Conservation (phyloP, 108 stramenopile genomes). For the Conticribra weissflogii region DNA sequence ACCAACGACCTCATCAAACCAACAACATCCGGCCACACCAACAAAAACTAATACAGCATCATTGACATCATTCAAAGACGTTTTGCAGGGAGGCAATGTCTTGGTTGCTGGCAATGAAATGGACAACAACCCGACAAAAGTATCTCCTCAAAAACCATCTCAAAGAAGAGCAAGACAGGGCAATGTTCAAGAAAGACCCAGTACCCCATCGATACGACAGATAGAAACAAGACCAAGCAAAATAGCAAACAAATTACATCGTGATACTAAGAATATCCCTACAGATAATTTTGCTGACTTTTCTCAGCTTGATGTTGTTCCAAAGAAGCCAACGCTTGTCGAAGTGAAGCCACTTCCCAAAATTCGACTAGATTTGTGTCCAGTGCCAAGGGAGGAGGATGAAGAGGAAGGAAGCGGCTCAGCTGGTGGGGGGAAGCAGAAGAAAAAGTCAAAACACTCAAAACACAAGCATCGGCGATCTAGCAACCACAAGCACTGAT, state of each 20-base stretch:
- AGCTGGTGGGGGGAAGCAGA: conserved; percentile 19
- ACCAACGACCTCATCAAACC: conserved; percentile 17
- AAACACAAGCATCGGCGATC: conserved; percentile 41
- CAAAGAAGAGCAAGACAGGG: conserved; percentile 13
- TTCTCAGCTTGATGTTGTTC: conserved; percentile 13
- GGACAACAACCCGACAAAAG: conserved; percentile 3
- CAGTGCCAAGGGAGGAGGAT: conserved; percentile 87
- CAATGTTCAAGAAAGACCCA: conserved; percentile 18
- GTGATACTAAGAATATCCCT: conserved; percentile 6
- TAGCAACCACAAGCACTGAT: background rate
- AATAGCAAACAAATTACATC: conserved; percentile 6
- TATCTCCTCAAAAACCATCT: conserved; percentile 10
- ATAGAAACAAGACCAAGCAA: conserved; percentile 31
- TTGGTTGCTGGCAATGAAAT: conserved; percentile 15
- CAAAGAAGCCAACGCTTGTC: conserved; percentile 68
- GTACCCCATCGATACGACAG: conserved; percentile 24
- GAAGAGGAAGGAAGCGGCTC: conserved; percentile 61
- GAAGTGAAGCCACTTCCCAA: conserved; percentile 89
- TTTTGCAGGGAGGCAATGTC: conserved; percentile 11
- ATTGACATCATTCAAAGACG: conserved; percentile 48
- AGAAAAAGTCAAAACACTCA: conserved; percentile 47
- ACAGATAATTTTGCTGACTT: conserved; percentile 36
- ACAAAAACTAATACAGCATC: conserved; percentile 9
- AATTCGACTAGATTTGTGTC: conserved; percentile 84
- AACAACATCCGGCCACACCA: conserved; percentile 26